These are phyloP conservation scores for Imleria badia DNA, from an alignment of 768 basidiomycete genomes.

Conservation along the genomic window DNA sequence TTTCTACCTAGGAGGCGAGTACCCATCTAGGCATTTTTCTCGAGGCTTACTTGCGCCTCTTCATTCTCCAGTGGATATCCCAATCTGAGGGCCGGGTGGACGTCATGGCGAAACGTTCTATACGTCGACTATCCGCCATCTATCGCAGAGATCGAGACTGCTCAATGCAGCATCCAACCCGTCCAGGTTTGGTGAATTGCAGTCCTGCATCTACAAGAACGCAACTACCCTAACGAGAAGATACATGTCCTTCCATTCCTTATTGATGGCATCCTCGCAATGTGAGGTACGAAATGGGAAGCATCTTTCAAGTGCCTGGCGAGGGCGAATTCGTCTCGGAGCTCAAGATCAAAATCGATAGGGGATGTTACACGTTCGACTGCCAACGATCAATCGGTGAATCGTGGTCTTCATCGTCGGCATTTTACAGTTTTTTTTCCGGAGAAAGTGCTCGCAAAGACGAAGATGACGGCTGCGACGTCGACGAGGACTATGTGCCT, in stretches of 20 bases:
- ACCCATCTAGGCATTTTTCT: too few species aligned
- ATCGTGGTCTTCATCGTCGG: slow-evolving; percentile 88
- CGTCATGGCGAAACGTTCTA: slow-evolving; percentile 87
- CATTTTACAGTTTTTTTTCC: slow-evolving; percentile 90
- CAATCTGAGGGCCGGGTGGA: slow-evolving; percentile 80
- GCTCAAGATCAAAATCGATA: slow-evolving; percentile 86
- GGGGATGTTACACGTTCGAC: slow-evolving; percentile 89
- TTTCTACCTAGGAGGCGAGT: too few species aligned
- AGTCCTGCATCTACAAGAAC: slow-evolving; percentile 79
- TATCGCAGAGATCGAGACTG: slow-evolving; percentile 86
- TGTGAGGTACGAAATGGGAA: slow-evolving; percentile 81
- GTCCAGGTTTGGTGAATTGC: slow-evolving; percentile 89
- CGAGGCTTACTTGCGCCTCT: slow-evolving; percentile 78
- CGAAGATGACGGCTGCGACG: slow-evolving; percentile 88
- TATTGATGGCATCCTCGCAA: slow-evolving; percentile 84
- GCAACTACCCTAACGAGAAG: slow-evolving; percentile 80
- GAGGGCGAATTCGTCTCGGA: slow-evolving; percentile 87
- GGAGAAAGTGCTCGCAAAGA: slow-evolving; percentile 64
- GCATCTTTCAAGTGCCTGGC: slow-evolving; percentile 92
- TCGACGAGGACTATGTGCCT: slow-evolving; percentile 79
- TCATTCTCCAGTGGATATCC: slow-evolving; percentile 67
- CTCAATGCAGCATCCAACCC: slow-evolving; percentile 96
- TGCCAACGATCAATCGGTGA: slow-evolving; percentile 84
- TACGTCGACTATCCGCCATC: slow-evolving; percentile 80
- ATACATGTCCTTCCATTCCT: slow-evolving; percentile 94